phyloP scores from a whole-genome alignment of 305 asterid genomes.

The Caryopteris hybrid region DNA sequence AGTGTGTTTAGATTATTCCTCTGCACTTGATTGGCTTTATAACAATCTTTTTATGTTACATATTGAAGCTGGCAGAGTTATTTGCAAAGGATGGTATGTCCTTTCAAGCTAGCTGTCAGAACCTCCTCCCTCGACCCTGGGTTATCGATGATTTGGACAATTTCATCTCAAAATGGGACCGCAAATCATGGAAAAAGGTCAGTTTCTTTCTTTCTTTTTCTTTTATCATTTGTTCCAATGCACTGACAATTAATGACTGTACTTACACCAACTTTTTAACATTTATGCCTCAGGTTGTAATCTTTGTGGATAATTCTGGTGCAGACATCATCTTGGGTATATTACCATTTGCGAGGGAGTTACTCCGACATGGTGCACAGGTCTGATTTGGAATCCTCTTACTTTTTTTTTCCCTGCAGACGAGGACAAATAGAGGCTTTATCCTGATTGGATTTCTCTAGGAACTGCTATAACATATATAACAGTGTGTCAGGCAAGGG shows the following conservation, averaged over 20 bases:
- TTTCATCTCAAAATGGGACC: constrained; percentile 63
- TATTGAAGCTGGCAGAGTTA: constrained; percentile 83
- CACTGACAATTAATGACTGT: constrained; percentile 1
- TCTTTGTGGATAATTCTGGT: constrained; percentile 92
- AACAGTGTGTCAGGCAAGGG: constrained; percentile 8
- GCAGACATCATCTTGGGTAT: constrained; percentile 89
- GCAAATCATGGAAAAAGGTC: constrained; percentile 76
- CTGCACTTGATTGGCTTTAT: constrained; percentile 8
- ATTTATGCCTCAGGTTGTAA: constrained; percentile 55
- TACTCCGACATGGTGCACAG: constrained; percentile 78
- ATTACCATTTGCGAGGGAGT: constrained; percentile 89
- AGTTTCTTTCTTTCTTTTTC: constrained; percentile 8
- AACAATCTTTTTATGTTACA: not conserved
- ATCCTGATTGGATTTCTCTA: constrained; percentile 11
- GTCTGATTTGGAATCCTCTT: constrained; percentile 29
- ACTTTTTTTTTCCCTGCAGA: not conserved
- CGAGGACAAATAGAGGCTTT: not conserved
- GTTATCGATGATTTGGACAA: constrained; percentile 83
- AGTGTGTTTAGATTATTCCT: not conserved
- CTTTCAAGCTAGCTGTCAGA: constrained; percentile 89
- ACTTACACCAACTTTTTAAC: constrained; percentile 27
- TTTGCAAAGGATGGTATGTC: constrained; percentile 94
- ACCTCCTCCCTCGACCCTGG: constrained; percentile 92
- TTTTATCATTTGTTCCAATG: constrained; percentile 9
- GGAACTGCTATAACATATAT: constrained; percentile 9